Evolutionary conservation across 1,139 yeast genomes (phyloP).

Genomic region (Diutina ranongensis): DNA sequence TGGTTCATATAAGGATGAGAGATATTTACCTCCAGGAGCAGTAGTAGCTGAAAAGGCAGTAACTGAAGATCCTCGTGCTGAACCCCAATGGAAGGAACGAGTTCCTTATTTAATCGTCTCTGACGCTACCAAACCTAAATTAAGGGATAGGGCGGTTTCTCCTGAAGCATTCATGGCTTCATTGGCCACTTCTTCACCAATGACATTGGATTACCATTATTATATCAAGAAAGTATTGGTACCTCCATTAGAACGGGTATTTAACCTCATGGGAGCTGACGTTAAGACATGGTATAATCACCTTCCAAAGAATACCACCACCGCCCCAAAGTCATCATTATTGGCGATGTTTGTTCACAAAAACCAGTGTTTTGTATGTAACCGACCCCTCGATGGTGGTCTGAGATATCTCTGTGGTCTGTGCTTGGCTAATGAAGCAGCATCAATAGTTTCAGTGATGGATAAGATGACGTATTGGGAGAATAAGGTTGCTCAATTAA

Average conservation of each 20-base stretch:
- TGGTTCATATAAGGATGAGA: slow-evolving; percentile 69
- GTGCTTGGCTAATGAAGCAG: not conserved
- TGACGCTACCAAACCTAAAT: slow-evolving; percentile 52
- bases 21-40: slow-evolving; percentile 85
- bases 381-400: not conserved
- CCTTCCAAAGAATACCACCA: slow-evolving; percentile 33
- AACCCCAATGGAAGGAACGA: slow-evolving; percentile 82
- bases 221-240: slow-evolving; percentile 73
- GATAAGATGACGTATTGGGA: not conserved
- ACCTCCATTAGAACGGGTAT: slow-evolving; percentile 82
- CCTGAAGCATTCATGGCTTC: slow-evolving; percentile 59
- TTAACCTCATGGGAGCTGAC: slow-evolving; percentile 76
- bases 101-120: slow-evolving; percentile 75
- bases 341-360: not conserved
- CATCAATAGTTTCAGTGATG: not conserved
- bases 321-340: not conserved
- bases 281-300: slow-evolving; percentile 68
- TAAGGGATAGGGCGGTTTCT: slow-evolving; percentile 69
- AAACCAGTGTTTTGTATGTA: not conserved
- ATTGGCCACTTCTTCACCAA: slow-evolving; percentile 18
- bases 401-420: not conserved
- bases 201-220: slow-evolving; percentile 65
- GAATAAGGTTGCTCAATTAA: not conserved
- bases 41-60: slow-evolving; percentile 54
- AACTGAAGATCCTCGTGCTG: slow-evolving; percentile 56